Percentiles rank a stretch among this genome's conserved stretches.
phyloP scores from a whole-genome alignment of 2,329 filamentous ascomycete species.

The Aspergillus sp. region DNA sequence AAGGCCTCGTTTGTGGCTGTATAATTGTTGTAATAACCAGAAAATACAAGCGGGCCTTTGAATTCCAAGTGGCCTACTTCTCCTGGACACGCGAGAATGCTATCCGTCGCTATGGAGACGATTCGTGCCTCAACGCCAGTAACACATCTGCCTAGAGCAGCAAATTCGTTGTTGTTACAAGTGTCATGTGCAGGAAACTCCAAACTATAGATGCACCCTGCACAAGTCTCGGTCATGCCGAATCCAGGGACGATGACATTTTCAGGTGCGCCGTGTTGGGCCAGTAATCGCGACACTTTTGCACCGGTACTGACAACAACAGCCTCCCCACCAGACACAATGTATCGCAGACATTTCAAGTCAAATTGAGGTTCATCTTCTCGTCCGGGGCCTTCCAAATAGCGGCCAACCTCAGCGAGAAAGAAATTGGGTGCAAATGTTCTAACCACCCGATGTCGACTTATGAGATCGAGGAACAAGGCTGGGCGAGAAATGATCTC shows the following conservation, averaged over 20 bases:
- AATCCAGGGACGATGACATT: conserved; percentile 37
- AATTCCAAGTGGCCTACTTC: conserved; percentile 26
- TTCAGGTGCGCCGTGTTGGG: conserved; percentile 38
- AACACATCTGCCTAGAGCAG: conserved; percentile 23
- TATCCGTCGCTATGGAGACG: neutral
- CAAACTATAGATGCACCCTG: conserved; percentile 48
- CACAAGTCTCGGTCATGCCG: conserved; percentile 54
- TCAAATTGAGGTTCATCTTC: neutral
- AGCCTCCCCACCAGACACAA: conserved; percentile 49
- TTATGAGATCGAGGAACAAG: conserved; percentile 45
- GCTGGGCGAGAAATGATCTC: conserved; percentile 35
- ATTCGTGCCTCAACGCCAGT: conserved; percentile 25
- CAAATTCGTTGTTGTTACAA: conserved; percentile 30
- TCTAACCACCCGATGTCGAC: conserved; percentile 32
- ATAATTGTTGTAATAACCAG: conserved; percentile 34
- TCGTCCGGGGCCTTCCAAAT: neutral
- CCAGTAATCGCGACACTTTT: conserved; percentile 34
- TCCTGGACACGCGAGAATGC: neutral
- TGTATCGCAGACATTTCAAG: conserved; percentile 9
- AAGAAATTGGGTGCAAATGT: conserved; percentile 34
- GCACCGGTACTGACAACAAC: conserved; percentile 40
- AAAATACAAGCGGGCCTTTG: conserved; percentile 27
- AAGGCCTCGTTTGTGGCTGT: conserved; percentile 30
- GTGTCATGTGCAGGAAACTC: conserved; percentile 46
- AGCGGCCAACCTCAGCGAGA: conserved; percentile 10